Evolutionary conservation across 2,329 filamentous ascomycete species (phyloP), one percentile per base, ranked within the genome.

Genomic region (Claviceps pazoutovae): DNA sequence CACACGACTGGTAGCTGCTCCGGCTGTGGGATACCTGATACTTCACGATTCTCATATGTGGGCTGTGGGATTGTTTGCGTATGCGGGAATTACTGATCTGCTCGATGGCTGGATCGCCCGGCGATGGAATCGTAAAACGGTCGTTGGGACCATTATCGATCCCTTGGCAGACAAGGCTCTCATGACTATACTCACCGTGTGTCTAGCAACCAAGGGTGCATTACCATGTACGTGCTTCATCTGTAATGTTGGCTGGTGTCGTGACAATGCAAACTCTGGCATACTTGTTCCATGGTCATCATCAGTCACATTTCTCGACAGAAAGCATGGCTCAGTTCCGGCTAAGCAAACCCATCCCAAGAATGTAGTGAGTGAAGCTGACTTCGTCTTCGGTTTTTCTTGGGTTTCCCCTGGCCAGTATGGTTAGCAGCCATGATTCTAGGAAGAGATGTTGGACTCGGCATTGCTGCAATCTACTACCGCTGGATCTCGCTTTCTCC

Each of bases 81-180:
- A 96, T 64, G 91, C 93, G 3, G 89, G 88, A 46, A 74, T 95
- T 59, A 95, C 91, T 0, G 93, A 98, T 64, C 74, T 95, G 6
- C 77, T 97, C 2, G 93, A 98, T 65, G 93, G 93, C 53, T 97
- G 84, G 77, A 93, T 98, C 60, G 93, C 93, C 26, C 80, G 93
- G 42, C 79, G 76, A 54, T 97, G 86, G 82, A 84, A 91, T 49
- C 76, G 88, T 53, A 86, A 93, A 67, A 97, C 93, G 0, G 91
- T 98, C 1, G 88, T 97, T 9, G 93, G 93, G 51, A 94, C 88
- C 51, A 82, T 98, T 34, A 88, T 98, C 56, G 90, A 95, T 62
- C 93, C 93, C 5, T 93, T 96, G 86, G 93, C 93, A 3, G 93
- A 98, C 69, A 98, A 98, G 71, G 79, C 82, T 8, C 77, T 98